Evolutionary conservation across 2,329 filamentous ascomycete species (phyloP), one percentile per base, ranked within the genome.

Genomic region (Curvularia eragrostidis): DNA sequence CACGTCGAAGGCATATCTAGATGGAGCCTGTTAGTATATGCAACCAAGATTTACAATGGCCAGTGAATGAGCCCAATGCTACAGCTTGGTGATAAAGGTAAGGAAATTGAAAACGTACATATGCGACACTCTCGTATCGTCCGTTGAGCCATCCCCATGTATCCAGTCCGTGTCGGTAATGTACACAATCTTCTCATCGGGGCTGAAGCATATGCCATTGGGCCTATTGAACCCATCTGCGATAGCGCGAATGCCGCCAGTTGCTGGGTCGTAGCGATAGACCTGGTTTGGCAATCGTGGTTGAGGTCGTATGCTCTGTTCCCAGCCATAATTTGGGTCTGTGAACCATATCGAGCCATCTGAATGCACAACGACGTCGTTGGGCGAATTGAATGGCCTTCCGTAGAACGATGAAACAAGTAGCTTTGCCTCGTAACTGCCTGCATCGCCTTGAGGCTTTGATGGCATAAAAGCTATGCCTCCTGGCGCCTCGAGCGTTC

Each of bases 301-400:
- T 3, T 24, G 47, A 1, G 72, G 68, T 19, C 66, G 65, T 28
- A 67, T 66, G 13, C 61, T 63, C 39, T 70, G 65, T 19, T 68
- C 61, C 26, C 47, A 65, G 19, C 65, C 69, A 28, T 67, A 71
- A 26, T 68, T 56, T 6, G 78, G 77, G 57, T 82, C 80, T 1
- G 80, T 81, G 66, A 82, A 82, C 78, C 79, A 82, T 52, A 82
- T 75, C 18, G 76, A 74, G 39, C 78, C 77, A 5, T 76, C 72
- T 0, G 66, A 66, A 49, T 79, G 75, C 8, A 80, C 68, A 24
- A 72, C 68, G 1, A 79, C 62, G 42, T 81, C 78, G 54, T 80
- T 75, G 46, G 77, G 64, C 4, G 71, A 74, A 56, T 78, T 79
- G 67, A 80, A 76, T 56, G 76, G 74, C 55, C 74, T 76, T n/a